phyloP scores from a whole-genome alignment of 169 alveolate species.

The Eimeria sp. region DNA sequence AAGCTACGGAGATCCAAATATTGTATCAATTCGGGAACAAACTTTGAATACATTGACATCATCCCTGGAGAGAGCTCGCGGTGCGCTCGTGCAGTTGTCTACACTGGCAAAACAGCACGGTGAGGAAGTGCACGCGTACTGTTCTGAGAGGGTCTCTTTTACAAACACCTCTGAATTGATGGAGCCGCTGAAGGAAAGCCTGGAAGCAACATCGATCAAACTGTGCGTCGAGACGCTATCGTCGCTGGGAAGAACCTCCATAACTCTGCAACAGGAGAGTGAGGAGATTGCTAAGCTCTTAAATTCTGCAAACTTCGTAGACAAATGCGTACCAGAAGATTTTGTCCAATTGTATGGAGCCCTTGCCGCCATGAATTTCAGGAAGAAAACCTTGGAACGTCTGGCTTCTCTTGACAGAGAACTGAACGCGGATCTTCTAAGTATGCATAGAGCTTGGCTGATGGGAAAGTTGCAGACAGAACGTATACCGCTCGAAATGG shows the following conservation, averaged over 20 bases:
- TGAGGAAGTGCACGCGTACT: neutral
- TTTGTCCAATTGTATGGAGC: neutral
- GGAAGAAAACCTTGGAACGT: neutral
- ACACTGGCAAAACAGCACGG: neutral
- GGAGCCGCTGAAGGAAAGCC: neutral
- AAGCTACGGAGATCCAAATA: neutral
- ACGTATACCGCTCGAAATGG: neutral
- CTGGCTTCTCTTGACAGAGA: neutral
- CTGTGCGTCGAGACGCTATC: neutral
- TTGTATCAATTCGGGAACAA: neutral
- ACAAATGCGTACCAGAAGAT: neutral
- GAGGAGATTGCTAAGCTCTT: neutral
- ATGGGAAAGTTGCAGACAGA: neutral
- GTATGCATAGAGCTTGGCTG: neutral
- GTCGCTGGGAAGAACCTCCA: neutral
- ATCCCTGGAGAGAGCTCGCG: neutral
- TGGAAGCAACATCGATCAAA: neutral
- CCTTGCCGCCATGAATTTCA: constrained; percentile 8
- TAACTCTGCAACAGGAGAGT: neutral
- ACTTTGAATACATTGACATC: neutral
- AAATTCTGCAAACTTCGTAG: neutral
- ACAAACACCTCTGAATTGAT: neutral
- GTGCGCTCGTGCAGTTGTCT: neutral
- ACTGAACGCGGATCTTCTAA: neutral
- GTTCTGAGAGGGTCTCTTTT: neutral